phyloP scores from a whole-genome alignment of 148 eudicot species.

The Nepenthes mirabilis region DNA sequence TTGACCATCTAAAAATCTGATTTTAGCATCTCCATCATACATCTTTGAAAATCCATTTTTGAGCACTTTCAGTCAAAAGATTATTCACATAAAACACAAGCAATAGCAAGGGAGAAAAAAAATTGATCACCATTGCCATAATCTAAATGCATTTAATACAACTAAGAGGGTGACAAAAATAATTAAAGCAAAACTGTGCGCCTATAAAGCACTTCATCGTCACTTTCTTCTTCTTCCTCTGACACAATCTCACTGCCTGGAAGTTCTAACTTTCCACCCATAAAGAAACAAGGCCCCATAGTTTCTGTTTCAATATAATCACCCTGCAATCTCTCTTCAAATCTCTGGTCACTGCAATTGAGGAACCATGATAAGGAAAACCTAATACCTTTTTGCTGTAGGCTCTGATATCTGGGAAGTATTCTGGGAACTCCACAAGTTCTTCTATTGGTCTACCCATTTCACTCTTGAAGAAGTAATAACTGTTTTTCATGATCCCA shows the following conservation, averaged over 20 bases:
- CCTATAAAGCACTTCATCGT: constrained; percentile 78
- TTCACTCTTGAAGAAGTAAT: constrained; percentile 86
- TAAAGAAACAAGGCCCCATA: constrained; percentile 53
- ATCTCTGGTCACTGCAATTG: constrained; percentile 84
- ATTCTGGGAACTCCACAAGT: constrained; percentile 87
- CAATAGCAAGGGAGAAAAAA: too few species aligned
- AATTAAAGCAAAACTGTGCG: constrained; percentile 72
- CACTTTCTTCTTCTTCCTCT: constrained; percentile 82
- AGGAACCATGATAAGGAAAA: constrained; percentile 75
- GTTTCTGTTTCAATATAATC: constrained; percentile 51
- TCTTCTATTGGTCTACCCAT: constrained; percentile 79
- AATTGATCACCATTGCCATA: too few species aligned
- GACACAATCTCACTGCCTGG: constrained; percentile 47
- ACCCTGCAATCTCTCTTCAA: constrained; percentile 70
- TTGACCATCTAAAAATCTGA: too few species aligned
- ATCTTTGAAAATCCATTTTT: too few species aligned
- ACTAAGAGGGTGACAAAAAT: constrained; percentile 5
- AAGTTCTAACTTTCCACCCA: constrained; percentile 85
- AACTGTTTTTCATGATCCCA: constrained; percentile 83
- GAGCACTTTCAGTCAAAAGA: too few species aligned
- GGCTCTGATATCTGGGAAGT: constrained; percentile 63
- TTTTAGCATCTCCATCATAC: too few species aligned
- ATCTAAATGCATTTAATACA: too few species aligned
- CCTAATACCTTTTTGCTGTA: constrained; percentile 61
- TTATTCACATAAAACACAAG: too few species aligned